Evolutionary conservation across 1,284 basidiomycete species (phyloP).

Genomic region (Ustilago nuda): DNA sequence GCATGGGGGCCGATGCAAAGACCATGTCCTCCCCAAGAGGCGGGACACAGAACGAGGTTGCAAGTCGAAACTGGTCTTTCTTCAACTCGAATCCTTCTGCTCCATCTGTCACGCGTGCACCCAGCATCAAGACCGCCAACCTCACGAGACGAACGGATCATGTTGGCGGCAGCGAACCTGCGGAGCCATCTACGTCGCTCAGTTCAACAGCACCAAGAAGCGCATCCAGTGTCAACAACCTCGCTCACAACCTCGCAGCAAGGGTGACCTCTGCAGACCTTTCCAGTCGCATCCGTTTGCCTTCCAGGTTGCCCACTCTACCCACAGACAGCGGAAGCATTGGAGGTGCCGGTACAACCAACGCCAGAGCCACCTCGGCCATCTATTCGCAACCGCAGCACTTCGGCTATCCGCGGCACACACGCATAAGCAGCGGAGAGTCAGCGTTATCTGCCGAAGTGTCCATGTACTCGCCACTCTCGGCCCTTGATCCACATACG

Average conservation of each 20-base stretch:
- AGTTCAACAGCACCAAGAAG: slow-evolving; percentile 8
- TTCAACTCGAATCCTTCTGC: slow-evolving; percentile 45
- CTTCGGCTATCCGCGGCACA: slow-evolving; percentile 27
- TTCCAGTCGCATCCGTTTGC: slow-evolving; percentile 22
- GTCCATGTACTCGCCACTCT: slow-evolving; percentile 30
- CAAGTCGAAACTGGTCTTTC: slow-evolving; percentile 58
- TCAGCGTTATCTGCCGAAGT: slow-evolving; percentile 30
- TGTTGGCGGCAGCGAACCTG: slow-evolving; percentile 12
- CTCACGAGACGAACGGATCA: slow-evolving; percentile 6
- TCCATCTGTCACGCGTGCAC: slow-evolving; percentile 29
- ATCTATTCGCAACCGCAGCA: slow-evolving; percentile 22
- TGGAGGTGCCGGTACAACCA: slow-evolving; percentile 10
- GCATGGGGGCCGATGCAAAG: slow-evolving; percentile 12
- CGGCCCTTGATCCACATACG: slow-evolving; percentile 24
- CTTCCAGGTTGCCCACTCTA: slow-evolving; percentile 34
- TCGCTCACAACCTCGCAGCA: slow-evolving; percentile 19
- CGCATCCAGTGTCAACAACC: slow-evolving; percentile 2
- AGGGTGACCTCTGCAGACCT: slow-evolving; percentile 31
- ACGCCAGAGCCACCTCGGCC: slow-evolving; percentile 29
- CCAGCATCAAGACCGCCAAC: slow-evolving; percentile 39
- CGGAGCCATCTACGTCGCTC: slow-evolving; percentile 14
- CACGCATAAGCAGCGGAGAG: slow-evolving; percentile 43
- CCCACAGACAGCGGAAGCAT: slow-evolving; percentile 19
- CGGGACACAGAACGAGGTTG: slow-evolving; percentile 4
- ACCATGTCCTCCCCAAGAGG: slow-evolving; percentile 11